These are phyloP conservation scores for Penicillium sp. DNA, from an alignment of 2,329 filamentous ascomycete genomes.

Conservation along the genomic window DNA sequence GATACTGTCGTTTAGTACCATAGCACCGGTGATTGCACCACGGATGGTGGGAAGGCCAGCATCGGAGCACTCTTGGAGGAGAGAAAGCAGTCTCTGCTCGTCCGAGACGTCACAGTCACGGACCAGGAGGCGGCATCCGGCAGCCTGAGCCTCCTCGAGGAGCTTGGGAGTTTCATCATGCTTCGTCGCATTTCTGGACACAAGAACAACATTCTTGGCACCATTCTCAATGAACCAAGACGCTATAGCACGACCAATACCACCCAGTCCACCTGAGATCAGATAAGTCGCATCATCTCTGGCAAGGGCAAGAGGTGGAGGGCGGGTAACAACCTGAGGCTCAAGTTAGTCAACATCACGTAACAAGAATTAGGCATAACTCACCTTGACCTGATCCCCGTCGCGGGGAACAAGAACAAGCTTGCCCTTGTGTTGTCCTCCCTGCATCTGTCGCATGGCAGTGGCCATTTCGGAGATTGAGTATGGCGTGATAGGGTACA, in stretches of 20 bases:
- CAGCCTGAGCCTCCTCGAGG: neutral
- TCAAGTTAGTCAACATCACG: neutral
- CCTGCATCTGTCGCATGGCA: neutral
- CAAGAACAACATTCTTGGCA: neutral
- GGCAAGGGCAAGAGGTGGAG: too few species aligned
- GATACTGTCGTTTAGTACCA: neutral
- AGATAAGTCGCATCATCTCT: neutral
- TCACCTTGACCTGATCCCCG: neutral
- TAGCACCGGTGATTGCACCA: neutral
- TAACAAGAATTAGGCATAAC: neutral
- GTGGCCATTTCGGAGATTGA: neutral
- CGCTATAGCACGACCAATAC: neutral
- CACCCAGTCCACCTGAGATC: neutral
- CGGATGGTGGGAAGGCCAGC: neutral
- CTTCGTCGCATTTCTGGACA: neutral
- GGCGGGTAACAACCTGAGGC: neutral
- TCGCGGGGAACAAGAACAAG: neutral
- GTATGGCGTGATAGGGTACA: neutral
- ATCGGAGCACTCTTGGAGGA: neutral
- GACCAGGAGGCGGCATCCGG: neutral
- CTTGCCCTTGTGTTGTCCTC: slow-evolving; percentile 1
- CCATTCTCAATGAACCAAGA: neutral
- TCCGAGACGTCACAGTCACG: neutral
- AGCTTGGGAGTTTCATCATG: neutral
- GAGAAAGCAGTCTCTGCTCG: neutral